Evolutionary conservation across 1,284 basidiomycete species (phyloP).

Genomic region (Polyporus tsugae): DNA sequence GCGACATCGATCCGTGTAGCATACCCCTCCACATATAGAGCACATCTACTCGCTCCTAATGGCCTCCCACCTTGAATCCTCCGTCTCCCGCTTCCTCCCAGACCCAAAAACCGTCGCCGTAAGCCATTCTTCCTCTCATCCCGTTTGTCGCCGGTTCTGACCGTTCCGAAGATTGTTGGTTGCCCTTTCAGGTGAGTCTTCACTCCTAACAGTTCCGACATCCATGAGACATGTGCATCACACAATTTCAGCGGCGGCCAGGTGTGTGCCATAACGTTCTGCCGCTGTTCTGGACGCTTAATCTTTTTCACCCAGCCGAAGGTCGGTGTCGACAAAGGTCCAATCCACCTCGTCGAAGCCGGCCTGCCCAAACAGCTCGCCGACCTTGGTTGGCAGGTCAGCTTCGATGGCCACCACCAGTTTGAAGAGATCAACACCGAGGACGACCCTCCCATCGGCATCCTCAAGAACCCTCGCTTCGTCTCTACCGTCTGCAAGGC

Average conservation of each 20-base stretch:
- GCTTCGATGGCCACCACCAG: slow-evolving; percentile 89
- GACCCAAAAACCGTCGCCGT: slow-evolving; percentile 77
- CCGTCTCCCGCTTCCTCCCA: slow-evolving; percentile 59
- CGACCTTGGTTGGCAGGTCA: slow-evolving; percentile 88
- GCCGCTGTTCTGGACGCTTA: slow-evolving; percentile 20
- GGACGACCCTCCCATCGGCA: slow-evolving; percentile 85
- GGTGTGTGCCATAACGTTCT: slow-evolving; percentile 43
- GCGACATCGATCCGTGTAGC: background rate
- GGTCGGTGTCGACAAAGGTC: slow-evolving; percentile 90
- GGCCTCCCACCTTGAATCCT: slow-evolving; percentile 32
- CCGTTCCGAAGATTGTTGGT: slow-evolving; percentile 66
- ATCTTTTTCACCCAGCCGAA: slow-evolving; percentile 58
- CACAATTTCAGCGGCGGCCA: slow-evolving; percentile 58
- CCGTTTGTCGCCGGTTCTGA: slow-evolving; percentile 8
- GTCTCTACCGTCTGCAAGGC: slow-evolving; percentile 87
- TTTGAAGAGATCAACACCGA: slow-evolving; percentile 81
- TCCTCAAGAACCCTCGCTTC: slow-evolving; percentile 87
- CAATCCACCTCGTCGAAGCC: slow-evolving; percentile 86
- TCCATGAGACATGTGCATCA: slow-evolving; percentile 10
- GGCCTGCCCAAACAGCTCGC: slow-evolving; percentile 83
- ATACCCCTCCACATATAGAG: background rate
- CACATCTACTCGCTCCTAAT: slow-evolving; percentile 18
- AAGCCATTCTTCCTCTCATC: slow-evolving; percentile 39
- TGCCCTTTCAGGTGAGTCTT: slow-evolving; percentile 76
- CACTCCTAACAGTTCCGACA: slow-evolving; percentile 5